A percentile compares a stretch with the other conserved stretches of the same genome.
phyloP scores from a whole-genome alignment of 116 monocot genomes.

The Cymodocea nodosa region DNA sequence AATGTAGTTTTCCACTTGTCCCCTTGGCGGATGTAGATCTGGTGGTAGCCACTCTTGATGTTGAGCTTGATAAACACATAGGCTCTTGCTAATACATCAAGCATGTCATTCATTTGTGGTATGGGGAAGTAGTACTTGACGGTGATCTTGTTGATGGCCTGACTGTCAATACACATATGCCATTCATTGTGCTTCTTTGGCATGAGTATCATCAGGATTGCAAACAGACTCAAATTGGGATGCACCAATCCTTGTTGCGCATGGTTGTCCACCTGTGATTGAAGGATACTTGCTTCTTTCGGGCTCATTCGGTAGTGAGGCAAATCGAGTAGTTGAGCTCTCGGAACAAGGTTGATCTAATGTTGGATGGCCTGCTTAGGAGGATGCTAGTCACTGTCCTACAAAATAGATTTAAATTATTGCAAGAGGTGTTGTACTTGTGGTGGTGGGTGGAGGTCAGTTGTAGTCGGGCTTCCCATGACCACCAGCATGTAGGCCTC shows the following conservation, averaged over 20 bases:
- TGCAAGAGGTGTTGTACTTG: background rate
- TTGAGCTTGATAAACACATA: slow-evolving; percentile 4
- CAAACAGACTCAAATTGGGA: background rate
- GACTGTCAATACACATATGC: background rate
- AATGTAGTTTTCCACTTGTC: slow-evolving; percentile 4
- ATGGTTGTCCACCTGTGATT: background rate
- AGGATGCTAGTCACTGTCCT: background rate
- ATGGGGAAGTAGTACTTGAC: slow-evolving; percentile 6
- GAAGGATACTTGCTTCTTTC: background rate
- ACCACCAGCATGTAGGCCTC: background rate
- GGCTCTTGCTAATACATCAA: background rate
- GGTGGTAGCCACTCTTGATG: background rate
- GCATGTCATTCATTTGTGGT: background rate
- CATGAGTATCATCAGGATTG: background rate
- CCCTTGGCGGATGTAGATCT: background rate
- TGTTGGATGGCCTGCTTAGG: background rate
- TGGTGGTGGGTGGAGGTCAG: background rate
- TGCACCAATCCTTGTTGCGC: background rate
- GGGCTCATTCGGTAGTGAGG: background rate
- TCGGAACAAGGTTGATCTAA: background rate
- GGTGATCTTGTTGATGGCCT: slow-evolving; percentile 1
- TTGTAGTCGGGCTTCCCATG: background rate
- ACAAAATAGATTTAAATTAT: background rate
- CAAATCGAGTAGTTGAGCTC: background rate
- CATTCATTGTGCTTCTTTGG: slow-evolving; percentile 1